A percentile compares a stretch with the other conserved stretches of the same genome.
Evolutionary conservation across 2,329 filamentous ascomycete species (phyloP).

Genomic region (Ophiostoma pallidulum): DNA sequence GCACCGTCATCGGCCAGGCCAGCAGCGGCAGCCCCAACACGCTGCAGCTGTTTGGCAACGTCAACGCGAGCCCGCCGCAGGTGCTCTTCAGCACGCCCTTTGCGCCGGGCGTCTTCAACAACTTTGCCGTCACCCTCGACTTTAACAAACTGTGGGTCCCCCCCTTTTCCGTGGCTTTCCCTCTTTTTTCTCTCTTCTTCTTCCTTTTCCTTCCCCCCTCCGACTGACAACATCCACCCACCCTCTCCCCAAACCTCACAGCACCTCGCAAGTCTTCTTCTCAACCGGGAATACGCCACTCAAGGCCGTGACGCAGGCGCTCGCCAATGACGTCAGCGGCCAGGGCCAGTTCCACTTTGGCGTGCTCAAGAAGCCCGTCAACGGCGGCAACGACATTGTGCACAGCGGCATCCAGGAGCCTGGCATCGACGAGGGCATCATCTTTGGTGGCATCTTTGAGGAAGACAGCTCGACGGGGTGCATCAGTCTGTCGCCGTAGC

Average conservation of each 20-base stretch:
- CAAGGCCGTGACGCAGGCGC: conserved; percentile 34
- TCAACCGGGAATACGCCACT: conserved; percentile 39
- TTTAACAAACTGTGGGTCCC: conserved; percentile 43
- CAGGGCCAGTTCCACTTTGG: conserved; percentile 55
- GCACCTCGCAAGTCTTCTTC: conserved; percentile 49
- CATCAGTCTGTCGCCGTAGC: conserved; percentile 26
- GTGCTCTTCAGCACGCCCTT: conserved; percentile 44
- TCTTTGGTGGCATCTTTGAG: conserved; percentile 43
- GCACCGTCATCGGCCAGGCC: conserved; percentile 36
- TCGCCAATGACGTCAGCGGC: conserved; percentile 43
- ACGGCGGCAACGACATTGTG: conserved; percentile 34
- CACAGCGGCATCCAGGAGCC: conserved; percentile 38
- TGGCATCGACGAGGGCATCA: conserved; percentile 42
- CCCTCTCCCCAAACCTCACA: conserved; percentile 19
- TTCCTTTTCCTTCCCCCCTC: no score
- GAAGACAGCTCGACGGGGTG: conserved; percentile 37
- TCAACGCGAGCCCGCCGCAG: conserved; percentile 35
- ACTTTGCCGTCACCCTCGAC: conserved; percentile 51
- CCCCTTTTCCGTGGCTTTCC: background rate
- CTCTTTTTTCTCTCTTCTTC: no score
- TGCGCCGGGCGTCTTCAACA: conserved; percentile 44
- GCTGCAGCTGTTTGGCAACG: conserved; percentile 38
- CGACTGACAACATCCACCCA: no score
- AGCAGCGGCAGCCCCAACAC: conserved; percentile 28
- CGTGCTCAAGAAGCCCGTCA: conserved; percentile 50